phyloP scores from a whole-genome alignment of 140 eudicot species.

The Ambrosia hybrid region DNA sequence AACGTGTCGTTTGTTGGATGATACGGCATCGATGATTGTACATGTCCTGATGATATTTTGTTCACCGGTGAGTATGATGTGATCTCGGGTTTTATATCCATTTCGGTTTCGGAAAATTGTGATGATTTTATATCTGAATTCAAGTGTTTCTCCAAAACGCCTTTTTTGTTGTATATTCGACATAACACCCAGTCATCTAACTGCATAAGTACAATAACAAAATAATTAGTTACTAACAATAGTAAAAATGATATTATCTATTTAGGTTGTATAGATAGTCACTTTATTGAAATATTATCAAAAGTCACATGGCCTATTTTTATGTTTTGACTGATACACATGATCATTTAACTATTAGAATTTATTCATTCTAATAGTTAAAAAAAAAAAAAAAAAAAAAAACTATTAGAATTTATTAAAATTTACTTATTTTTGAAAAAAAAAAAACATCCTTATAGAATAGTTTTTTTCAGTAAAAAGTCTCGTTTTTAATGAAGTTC shows the following conservation, averaged over 20 bases:
- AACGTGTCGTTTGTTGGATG: constrained; percentile 37
- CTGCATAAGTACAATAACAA: constrained; percentile 41
- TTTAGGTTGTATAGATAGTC: too few species aligned
- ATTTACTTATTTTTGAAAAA: too few species aligned
- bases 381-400: too few species aligned
- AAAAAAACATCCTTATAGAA: too few species aligned
- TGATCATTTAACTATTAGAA: too few species aligned
- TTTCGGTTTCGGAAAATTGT: constrained; percentile 19
- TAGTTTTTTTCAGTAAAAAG: too few species aligned
- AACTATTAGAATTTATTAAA: background rate
- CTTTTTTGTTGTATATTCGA: constrained; percentile 93
- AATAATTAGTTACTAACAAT: background rate
- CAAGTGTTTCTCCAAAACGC: constrained; percentile 52
- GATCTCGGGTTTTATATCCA: constrained; percentile 35
- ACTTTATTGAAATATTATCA: too few species aligned
- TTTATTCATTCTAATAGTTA: too few species aligned
- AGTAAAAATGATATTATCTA: background rate
- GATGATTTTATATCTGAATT: constrained; percentile 27
- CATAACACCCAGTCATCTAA: constrained; percentile 94
- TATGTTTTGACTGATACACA: too few species aligned
- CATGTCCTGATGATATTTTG: background rate
- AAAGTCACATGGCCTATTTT: too few species aligned
- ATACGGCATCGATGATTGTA: constrained; percentile 22
- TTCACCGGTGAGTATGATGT: constrained; percentile 12
- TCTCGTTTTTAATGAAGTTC: too few species aligned